Conservation (phyloP, 2,329 filamentous ascomycete species). For the Exophiala mesophila region DNA sequence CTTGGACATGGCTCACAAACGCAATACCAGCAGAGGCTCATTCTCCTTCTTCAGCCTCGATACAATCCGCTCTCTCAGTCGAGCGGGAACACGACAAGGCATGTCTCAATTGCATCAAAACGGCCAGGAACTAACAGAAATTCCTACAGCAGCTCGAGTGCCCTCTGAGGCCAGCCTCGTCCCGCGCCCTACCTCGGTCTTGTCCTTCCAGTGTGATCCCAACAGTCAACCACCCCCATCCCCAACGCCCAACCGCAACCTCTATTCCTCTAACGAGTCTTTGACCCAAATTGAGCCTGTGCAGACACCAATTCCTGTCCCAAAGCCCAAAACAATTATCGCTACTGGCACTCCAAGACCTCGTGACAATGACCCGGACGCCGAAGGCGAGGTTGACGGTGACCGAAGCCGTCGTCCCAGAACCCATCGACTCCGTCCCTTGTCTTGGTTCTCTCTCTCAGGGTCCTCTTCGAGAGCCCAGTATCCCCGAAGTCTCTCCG, state of each 20-base stretch:
- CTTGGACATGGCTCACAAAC: constrained; percentile 10
- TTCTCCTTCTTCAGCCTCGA: constrained; percentile 23
- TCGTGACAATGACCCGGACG: not conserved
- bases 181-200: constrained; percentile 16
- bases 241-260: constrained; percentile 6
- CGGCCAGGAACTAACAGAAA: constrained; percentile 4
- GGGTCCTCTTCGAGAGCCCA: constrained; percentile 2
- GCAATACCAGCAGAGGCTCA: constrained; percentile 18
- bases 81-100: constrained; percentile 23
- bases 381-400: too few species aligned
- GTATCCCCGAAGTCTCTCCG: constrained; percentile 18
- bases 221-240: constrained; percentile 18
- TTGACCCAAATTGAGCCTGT: too few species aligned
- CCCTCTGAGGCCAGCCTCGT: constrained; percentile 18
- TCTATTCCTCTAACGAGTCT: not conserved
- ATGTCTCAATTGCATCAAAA: not conserved
- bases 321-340: too few species aligned
- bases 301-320: too few species aligned
- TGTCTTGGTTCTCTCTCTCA: constrained; percentile 25
- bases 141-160: constrained; percentile 15
- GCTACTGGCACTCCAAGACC: constrained; percentile 3
- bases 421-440: constrained; percentile 14
- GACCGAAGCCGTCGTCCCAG: constrained; percentile 6
- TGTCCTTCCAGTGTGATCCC: constrained; percentile 23
- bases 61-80: constrained; percentile 19